phyloP scores from a whole-genome alignment of 208 protist genomes.

The Crithidia thermophila region DNA sequence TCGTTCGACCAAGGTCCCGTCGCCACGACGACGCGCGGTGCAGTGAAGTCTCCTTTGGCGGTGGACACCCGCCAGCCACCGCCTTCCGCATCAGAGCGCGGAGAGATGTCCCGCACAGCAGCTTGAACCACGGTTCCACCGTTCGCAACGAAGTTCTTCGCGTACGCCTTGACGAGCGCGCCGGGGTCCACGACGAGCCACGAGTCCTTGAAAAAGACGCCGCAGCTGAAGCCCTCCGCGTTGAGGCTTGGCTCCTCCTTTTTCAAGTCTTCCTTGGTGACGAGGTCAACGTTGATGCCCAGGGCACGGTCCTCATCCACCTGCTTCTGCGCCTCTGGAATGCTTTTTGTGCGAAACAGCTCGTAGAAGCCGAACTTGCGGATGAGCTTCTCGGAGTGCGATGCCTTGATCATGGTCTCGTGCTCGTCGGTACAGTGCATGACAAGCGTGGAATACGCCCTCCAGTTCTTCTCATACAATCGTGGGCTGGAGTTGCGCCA shows the following conservation, averaged over 20 bases:
- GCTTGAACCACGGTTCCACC: slow-evolving; percentile 19
- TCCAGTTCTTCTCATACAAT: slow-evolving; percentile 18
- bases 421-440: slow-evolving; percentile 26
- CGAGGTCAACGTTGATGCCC: slow-evolving; percentile 7
- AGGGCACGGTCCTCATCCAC: slow-evolving; percentile 3
- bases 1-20: slow-evolving; percentile 19
- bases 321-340: background rate
- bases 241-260: slow-evolving; percentile 20
- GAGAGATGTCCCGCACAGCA: slow-evolving; percentile 11
- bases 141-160: slow-evolving; percentile 8
- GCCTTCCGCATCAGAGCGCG: background rate
- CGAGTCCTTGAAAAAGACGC: slow-evolving; percentile 25
- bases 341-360: slow-evolving; percentile 19
- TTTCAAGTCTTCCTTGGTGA: slow-evolving; percentile 5
- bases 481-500: slow-evolving; percentile 12
- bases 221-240: slow-evolving; percentile 5
- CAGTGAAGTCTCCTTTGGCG: background rate
- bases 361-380: slow-evolving; percentile 25
- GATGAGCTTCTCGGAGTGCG: slow-evolving; percentile 24
- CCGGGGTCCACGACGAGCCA: slow-evolving; percentile 23
- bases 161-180: slow-evolving; percentile 23
- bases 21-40: slow-evolving; percentile 16
- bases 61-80: slow-evolving; percentile 14
- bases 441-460: slow-evolving; percentile 19
- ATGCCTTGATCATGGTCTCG: slow-evolving; percentile 11